These are phyloP conservation scores for Yamagishiella unicocca DNA, from an alignment of 139 green algal genomes.

Conservation along the genomic window DNA sequence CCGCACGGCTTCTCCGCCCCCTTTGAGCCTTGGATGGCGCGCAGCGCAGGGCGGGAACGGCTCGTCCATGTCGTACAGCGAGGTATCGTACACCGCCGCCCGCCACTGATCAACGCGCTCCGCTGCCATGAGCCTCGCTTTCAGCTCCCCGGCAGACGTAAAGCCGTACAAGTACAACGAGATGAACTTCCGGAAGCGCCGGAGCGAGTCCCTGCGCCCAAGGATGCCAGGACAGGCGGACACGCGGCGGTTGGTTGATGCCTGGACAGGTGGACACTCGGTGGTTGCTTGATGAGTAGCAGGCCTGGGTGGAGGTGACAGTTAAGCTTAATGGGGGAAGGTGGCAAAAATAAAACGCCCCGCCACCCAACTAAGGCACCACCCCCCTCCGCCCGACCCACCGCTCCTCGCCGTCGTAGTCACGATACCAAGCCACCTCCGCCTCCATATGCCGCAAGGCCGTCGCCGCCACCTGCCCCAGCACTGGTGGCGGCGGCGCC, in stretches of 20 bases:
- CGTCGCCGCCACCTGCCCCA: slow-evolving; percentile 3
- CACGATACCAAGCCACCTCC: slow-evolving; percentile 43
- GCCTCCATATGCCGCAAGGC: slow-evolving; percentile 27
- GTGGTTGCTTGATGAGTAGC: no score
- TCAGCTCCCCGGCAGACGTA: slow-evolving; percentile 19
- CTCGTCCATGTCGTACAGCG: slow-evolving; percentile 44
- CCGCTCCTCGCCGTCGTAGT: slow-evolving; percentile 38
- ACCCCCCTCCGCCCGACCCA: background rate
- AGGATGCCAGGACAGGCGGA: background rate
- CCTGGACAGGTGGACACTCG: no score
- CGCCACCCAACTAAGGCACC: no score
- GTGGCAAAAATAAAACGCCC: no score
- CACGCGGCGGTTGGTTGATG: no score
- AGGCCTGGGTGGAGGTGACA: no score
- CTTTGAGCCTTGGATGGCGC: slow-evolving; percentile 50
- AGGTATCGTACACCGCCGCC: slow-evolving; percentile 2
- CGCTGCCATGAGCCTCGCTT: slow-evolving; percentile 37
- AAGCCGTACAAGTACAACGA: slow-evolving; percentile 62
- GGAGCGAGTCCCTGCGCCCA: slow-evolving; percentile 17
- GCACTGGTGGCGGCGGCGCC: background rate
- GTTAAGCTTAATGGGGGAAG: no score
- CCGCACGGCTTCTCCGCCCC: background rate
- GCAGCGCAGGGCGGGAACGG: background rate
- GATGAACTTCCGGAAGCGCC: slow-evolving; percentile 63
- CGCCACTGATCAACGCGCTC: slow-evolving; percentile 47